These are phyloP conservation scores for Apiotrichum laibachii DNA, from an alignment of 1,284 basidiomycete genomes.

Conservation along the genomic window DNA sequence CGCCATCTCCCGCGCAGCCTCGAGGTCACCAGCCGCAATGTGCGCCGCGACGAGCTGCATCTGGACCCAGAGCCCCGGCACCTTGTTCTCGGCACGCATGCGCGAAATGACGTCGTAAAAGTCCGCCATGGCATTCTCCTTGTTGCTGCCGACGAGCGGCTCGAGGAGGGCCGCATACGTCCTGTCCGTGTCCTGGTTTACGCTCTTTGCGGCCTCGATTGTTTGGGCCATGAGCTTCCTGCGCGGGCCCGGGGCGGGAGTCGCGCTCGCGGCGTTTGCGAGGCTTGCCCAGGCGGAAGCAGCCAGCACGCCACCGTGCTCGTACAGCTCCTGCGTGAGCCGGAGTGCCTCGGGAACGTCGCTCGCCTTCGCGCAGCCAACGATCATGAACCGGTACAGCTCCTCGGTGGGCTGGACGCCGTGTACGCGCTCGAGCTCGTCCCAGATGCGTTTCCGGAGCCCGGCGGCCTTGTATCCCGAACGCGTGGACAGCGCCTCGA, in stretches of 20 bases:
- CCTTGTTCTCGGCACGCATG: conserved; percentile 7
- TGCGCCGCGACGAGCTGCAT: conserved; percentile 22
- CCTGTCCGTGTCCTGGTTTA: background rate
- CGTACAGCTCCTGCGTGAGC: background rate
- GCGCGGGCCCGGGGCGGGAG: background rate
- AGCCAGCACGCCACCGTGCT: background rate
- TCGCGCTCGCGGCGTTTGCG: background rate
- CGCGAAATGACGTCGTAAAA: background rate
- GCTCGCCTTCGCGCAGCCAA: background rate
- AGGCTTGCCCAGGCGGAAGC: background rate
- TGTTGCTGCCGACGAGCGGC: background rate
- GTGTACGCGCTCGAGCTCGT: conserved; percentile 10
- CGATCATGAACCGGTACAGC: background rate
- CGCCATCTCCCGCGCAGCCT: conserved; percentile 14
- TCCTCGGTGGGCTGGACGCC: conserved; percentile 3
- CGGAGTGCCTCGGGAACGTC: background rate
- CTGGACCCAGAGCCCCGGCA: conserved; percentile 14
- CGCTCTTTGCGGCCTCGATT: background rate
- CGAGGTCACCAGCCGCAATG: conserved; percentile 16
- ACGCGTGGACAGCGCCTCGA: background rate
- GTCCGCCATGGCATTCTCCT: conserved; percentile 1
- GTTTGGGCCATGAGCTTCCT: background rate
- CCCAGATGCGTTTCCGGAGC: conserved; percentile 21
- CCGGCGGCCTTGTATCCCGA: background rate
- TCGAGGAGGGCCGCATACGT: conserved; percentile 8